phyloP scores from a whole-genome alignment of 495 filamentous ascomycete species.

The Niebla homalea region DNA sequence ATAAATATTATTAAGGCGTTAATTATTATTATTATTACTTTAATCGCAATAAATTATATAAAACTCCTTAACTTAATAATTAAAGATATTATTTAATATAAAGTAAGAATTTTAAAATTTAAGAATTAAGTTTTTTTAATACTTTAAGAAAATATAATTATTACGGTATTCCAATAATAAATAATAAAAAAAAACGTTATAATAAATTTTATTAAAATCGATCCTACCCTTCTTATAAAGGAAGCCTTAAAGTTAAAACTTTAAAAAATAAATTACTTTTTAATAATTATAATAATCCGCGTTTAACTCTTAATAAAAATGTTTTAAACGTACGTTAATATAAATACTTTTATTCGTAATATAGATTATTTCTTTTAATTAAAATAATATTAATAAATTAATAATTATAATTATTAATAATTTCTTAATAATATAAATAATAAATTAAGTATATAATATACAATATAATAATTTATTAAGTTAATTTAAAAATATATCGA shows the following conservation, averaged over 20 bases:
- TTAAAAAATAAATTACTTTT: slow-evolving; percentile 21
- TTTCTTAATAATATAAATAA: slow-evolving; percentile 38
- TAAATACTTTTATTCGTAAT: slow-evolving; percentile 18
- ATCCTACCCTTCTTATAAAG: too few species aligned
- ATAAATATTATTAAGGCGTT: too few species aligned
- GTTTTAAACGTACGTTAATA: slow-evolving; percentile 1
- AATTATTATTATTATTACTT: too few species aligned
- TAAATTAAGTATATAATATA: slow-evolving; percentile 27
- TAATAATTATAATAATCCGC: slow-evolving; percentile 24
- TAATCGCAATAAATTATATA: too few species aligned
- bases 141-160: slow-evolving; percentile 34
- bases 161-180: slow-evolving; percentile 37
- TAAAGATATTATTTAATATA: too few species aligned
- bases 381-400: slow-evolving; percentile 32
- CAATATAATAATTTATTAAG: slow-evolving; percentile 30
- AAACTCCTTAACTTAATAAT: too few species aligned
- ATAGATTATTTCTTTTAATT: slow-evolving; percentile 28
- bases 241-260: neutral
- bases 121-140: too few species aligned
- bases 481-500: slow-evolving; percentile 14
- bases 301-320: slow-evolving; percentile 17
- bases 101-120: too few species aligned
- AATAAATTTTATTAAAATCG: too few species aligned
- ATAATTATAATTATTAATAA: slow-evolving; percentile 22
- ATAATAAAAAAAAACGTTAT: too few species aligned